Percentiles rank a stretch among this genome's conserved stretches.
Evolutionary conservation across 257 asterid species (phyloP).

Genomic region (Nemophila menziesii): DNA sequence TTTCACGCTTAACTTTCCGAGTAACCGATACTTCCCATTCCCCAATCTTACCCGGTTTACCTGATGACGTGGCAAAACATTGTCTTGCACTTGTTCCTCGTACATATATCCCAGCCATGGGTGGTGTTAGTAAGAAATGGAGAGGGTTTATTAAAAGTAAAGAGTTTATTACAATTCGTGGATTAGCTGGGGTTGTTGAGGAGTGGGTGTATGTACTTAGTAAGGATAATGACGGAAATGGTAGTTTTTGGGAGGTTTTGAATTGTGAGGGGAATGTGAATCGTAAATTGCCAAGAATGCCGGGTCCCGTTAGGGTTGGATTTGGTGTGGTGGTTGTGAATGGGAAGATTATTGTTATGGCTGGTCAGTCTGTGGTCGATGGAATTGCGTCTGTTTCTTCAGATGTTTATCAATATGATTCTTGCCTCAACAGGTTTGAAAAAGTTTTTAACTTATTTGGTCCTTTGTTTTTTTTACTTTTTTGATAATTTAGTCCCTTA

Average conservation of each 20-base stretch:
- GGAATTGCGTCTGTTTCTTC: conserved; percentile 39
- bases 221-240: conserved; percentile 40
- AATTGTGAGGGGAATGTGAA: conserved; percentile 49
- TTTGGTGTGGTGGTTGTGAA: conserved; percentile 50
- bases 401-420: conserved; percentile 65
- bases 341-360: conserved; percentile 70
- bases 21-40: conserved; percentile 17
- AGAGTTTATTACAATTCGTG: conserved; percentile 54
- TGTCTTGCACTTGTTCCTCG: conserved; percentile 84
- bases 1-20: conserved; percentile 17
- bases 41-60: conserved; percentile 68
- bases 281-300: conserved; percentile 48
- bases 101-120: conserved; percentile 49
- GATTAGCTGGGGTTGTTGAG: conserved; percentile 64
- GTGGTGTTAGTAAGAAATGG: conserved; percentile 67
- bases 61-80: conserved; percentile 68
- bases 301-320: conserved; percentile 50
- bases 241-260: conserved; percentile 67
- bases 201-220: conserved; percentile 82
- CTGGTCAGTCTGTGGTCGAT: conserved; percentile 35
- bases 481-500: background rate
- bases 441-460: background rate
- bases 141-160: conserved; percentile 56
- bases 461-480: too few species aligned
- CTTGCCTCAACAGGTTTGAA: conserved; percentile 68